Base-by-base conservation (phyloP, 1,284 basidiomycete species). In the Trametes pubescens region DNA sequence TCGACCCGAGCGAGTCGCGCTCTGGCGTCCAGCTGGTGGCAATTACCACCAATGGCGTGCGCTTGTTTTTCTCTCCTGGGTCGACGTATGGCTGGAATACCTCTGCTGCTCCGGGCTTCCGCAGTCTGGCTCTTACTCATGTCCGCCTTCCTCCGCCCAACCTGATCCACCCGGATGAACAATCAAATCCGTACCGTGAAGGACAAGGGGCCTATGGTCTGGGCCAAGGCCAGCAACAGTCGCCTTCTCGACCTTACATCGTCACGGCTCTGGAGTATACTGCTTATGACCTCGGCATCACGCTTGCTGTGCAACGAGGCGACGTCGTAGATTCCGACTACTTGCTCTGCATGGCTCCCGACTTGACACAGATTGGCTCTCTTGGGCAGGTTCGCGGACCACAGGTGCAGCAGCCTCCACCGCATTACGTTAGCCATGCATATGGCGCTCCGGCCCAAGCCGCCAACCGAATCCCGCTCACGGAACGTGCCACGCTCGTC, bases 81-180 rank as follows among this genome's bases (percentile, higher is more conserved):
- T 69, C 65, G 24, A 55, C 57, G 4, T 84, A 83, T 72, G 76
- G 77, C 32, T 86, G 85, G 71, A 75, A 80, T 44, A 82, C 79
- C 18, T 70, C 74, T 14, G 77, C 72, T 55, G 70, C 76, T 21
- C 66, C 76, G n/a, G 77, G 79, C 34, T 69, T 70, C 53, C 84
- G 88, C 10, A 76, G 83, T 57, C 73, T 93, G 69, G 82, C 90
- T 64, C 82, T 96, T 26, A 73, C 86, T 37, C 94, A 96, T 73
- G 88, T 96, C 47, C 86, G 94, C 57, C 80, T 94, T 21, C 93
- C 94, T 18, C 94, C 94, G 2, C 76, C 84, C 47, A 91, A 90
- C 74, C 79, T 92, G 29, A 82, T 89, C 55, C 90, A 93, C 73
- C 91, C 92, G 3, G 91, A 93, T 71, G 87, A 90, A 69, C 82